Evolutionary conservation across 2,329 filamentous ascomycete species (phyloP).

Genomic region (Aspergillus sp.): DNA sequence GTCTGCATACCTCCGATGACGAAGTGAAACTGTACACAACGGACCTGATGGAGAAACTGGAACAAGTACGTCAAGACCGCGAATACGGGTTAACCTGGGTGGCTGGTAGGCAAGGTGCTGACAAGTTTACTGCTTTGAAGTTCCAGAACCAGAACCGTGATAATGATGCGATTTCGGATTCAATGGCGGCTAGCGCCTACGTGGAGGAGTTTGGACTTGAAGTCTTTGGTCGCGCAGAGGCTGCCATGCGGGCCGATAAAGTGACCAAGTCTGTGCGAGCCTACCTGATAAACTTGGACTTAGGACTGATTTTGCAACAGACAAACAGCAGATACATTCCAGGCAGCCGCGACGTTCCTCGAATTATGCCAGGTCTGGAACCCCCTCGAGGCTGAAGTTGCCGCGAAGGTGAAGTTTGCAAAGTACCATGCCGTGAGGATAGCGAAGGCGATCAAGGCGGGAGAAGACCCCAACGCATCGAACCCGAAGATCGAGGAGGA

Average conservation of each 20-base stretch:
- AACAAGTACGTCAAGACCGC: slow-evolving; percentile 56
- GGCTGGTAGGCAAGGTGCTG: slow-evolving; percentile 1
- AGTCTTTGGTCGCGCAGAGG: slow-evolving; percentile 80
- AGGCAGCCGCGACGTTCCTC: slow-evolving; percentile 88
- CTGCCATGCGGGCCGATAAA: slow-evolving; percentile 76
- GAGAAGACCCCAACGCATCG: slow-evolving; percentile 85
- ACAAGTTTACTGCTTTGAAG: slow-evolving; percentile 36
- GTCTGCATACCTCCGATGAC: slow-evolving; percentile 74
- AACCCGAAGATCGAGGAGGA: slow-evolving; percentile 70
- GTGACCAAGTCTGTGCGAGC: slow-evolving; percentile 64
- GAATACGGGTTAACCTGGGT: neutral
- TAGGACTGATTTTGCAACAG: slow-evolving; percentile 44
- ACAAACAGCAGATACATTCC: slow-evolving; percentile 91
- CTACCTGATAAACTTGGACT: slow-evolving; percentile 9
- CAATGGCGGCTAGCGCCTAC: slow-evolving; percentile 82
- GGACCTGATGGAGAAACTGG: slow-evolving; percentile 84
- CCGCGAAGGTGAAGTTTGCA: slow-evolving; percentile 89
- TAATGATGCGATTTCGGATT: slow-evolving; percentile 83
- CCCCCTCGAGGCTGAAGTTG: slow-evolving; percentile 68
- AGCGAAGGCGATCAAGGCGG: slow-evolving; percentile 83
- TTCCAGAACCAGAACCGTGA: slow-evolving; percentile 70
- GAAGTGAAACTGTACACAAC: slow-evolving; percentile 81
- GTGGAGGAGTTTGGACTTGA: slow-evolving; percentile 92
- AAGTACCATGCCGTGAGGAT: slow-evolving; percentile 96
- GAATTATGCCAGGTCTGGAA: slow-evolving; percentile 86